Conservation (phyloP, 495 filamentous ascomycete genomes). For the Chaetomium fimeti region DNA sequence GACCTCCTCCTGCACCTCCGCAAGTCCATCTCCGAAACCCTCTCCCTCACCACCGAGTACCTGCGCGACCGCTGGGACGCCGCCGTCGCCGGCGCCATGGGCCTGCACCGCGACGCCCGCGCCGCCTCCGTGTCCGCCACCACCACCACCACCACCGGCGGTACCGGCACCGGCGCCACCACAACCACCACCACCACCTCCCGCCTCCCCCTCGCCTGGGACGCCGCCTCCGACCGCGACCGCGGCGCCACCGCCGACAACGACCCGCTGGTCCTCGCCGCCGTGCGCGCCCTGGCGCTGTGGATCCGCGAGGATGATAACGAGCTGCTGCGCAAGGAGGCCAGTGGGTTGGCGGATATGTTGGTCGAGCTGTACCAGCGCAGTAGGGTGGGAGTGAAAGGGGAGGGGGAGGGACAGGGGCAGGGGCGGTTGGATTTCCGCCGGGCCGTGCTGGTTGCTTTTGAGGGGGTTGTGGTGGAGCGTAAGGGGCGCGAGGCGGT, state of each 20-base stretch:
- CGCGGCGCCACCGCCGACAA: slow-evolving; percentile 35
- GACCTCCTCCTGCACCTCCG: slow-evolving; percentile 59
- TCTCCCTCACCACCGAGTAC: slow-evolving; percentile 60
- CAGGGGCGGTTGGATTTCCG: slow-evolving; percentile 45
- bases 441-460: slow-evolving; percentile 51
- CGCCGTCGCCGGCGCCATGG: slow-evolving; percentile 52
- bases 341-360: slow-evolving; percentile 56
- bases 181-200: neutral
- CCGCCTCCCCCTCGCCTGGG: neutral
- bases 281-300: slow-evolving; percentile 53
- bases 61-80: slow-evolving; percentile 65
- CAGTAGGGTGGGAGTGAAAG: neutral
- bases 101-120: slow-evolving; percentile 51
- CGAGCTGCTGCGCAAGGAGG: slow-evolving; percentile 52
- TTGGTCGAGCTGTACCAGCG: slow-evolving; percentile 55
- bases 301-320: slow-evolving; percentile 66
- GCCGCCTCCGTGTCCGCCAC: slow-evolving; percentile 32
- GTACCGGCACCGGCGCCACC: neutral
- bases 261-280: slow-evolving; percentile 52
- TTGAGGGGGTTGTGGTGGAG: slow-evolving; percentile 51
- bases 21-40: slow-evolving; percentile 55
- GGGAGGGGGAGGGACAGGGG: neutral
- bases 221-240: neutral
- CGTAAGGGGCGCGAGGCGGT: slow-evolving; percentile 42
- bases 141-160: slow-evolving; percentile 26